Percentiles rank a stretch among this genome's conserved stretches.
These are phyloP conservation scores for Marchantia paleacea DNA, from an alignment of 225 moss, liverwort and hornwort species.

Conservation along the genomic window DNA sequence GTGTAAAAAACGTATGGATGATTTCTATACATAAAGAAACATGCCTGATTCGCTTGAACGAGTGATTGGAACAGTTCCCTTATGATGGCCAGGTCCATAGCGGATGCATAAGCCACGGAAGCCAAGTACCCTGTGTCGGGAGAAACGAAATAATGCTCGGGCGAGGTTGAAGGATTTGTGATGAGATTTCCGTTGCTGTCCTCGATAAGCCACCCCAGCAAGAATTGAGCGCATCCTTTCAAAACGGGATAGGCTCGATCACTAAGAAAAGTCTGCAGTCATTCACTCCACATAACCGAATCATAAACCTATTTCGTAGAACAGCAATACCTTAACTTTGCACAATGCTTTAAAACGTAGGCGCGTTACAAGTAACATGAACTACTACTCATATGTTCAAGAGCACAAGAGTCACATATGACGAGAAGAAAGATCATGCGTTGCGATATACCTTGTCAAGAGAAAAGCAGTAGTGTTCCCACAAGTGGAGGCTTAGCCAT, in stretches of 20 bases:
- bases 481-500: constrained; percentile 90
- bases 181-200: constrained; percentile 69
- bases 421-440: too few relatives aligned
- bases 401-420: not conserved
- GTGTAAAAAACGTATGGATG: not conserved
- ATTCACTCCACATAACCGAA: not conserved
- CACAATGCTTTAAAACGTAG: not conserved
- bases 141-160: constrained; percentile 85
- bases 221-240: constrained; percentile 71
- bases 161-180: constrained; percentile 91
- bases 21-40: too few relatives aligned
- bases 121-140: constrained; percentile 56
- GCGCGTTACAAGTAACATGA: too few relatives aligned
- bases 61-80: constrained; percentile 65
- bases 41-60: constrained; percentile 60
- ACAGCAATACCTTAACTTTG: not conserved
- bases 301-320: not conserved
- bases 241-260: constrained; percentile 69
- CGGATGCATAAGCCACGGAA: constrained; percentile 73
- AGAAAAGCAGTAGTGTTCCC: constrained; percentile 93
- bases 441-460: constrained; percentile 57
- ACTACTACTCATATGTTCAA: not conserved
- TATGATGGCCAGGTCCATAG: constrained; percentile 90
- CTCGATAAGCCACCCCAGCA: constrained; percentile 77
- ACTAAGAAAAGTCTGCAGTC: constrained; percentile 60